Conservation (phyloP, 371 early-diverging fungal species). For the Batkoa obscura region DNA sequence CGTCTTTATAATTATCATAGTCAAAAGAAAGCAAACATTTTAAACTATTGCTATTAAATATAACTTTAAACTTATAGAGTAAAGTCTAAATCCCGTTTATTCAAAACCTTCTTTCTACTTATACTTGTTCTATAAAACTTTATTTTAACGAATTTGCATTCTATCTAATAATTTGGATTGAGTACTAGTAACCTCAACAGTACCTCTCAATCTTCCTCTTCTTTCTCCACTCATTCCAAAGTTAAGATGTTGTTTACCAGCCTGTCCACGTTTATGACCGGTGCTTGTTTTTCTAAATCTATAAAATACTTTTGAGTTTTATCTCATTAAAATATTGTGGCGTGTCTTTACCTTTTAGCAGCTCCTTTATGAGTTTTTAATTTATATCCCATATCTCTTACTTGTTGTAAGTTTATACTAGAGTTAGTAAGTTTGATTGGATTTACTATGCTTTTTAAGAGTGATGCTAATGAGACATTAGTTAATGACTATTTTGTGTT, state of each 20-base stretch:
- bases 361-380: constrained; percentile 5
- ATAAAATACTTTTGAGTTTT: not conserved
- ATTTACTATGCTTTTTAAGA: too few species aligned
- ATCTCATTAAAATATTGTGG: not conserved
- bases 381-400: not conserved
- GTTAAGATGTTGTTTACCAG: constrained; percentile 7
- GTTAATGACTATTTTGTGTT: too few species aligned
- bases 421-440: too few species aligned
- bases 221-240: not conserved
- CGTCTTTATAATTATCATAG: too few species aligned
- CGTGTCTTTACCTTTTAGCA: constrained; percentile 1
- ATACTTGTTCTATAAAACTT: too few species aligned
- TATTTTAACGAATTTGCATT: not conserved
- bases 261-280: constrained; percentile 5
- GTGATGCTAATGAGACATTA: too few species aligned
- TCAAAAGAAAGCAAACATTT: too few species aligned
- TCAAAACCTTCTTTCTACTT: too few species aligned
- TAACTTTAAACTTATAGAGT: too few species aligned
- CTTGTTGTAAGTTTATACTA: not conserved
- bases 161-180: constrained; percentile 1
- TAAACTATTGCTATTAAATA: too few species aligned
- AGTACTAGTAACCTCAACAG: constrained; percentile 5
- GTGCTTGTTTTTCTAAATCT: constrained; percentile 1
- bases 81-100: too few species aligned
- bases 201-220: constrained; percentile 2